Evolutionary conservation across 139 green algal species (phyloP).

Genomic region (Closterium sp.): DNA sequence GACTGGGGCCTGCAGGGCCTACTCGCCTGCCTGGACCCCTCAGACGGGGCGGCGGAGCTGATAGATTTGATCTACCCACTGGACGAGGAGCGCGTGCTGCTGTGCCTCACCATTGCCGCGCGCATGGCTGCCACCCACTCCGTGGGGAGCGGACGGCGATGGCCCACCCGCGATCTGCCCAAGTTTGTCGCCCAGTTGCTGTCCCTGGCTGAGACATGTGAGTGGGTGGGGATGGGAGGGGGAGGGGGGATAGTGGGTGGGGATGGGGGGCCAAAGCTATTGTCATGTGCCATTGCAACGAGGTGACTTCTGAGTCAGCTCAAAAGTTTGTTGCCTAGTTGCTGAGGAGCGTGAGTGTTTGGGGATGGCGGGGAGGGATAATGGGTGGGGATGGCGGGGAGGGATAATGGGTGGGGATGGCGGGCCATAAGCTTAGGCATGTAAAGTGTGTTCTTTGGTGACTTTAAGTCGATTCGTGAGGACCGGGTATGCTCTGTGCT

Average conservation of each 20-base stretch:
- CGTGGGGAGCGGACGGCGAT: background rate
- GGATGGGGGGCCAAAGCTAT: background rate
- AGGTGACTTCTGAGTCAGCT: too few species aligned
- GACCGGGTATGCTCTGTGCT: too few species aligned
- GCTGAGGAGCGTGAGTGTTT: too few species aligned
- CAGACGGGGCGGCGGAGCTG: background rate
- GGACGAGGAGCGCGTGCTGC: background rate
- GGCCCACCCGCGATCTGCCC: background rate
- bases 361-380: too few species aligned
- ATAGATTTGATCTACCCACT: background rate
- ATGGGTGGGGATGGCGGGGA: too few species aligned
- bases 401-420: too few species aligned
- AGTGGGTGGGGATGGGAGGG: background rate
- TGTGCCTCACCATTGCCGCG: background rate
- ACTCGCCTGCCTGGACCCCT: background rate
- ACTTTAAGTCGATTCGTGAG: too few species aligned
- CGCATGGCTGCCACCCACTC: background rate
- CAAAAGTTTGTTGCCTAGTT: too few species aligned
- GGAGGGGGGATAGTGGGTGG: too few species aligned
- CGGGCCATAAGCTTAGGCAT: too few species aligned
- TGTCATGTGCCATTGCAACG: too few species aligned
- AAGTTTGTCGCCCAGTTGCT: constrained; percentile 1
- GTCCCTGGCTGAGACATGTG: background rate
- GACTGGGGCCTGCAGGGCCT: background rate
- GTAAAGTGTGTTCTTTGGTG: too few species aligned